Evolutionary conservation across 2,329 filamentous ascomycete species (phyloP).

Genomic region (Colletotrichum tropicicola): DNA sequence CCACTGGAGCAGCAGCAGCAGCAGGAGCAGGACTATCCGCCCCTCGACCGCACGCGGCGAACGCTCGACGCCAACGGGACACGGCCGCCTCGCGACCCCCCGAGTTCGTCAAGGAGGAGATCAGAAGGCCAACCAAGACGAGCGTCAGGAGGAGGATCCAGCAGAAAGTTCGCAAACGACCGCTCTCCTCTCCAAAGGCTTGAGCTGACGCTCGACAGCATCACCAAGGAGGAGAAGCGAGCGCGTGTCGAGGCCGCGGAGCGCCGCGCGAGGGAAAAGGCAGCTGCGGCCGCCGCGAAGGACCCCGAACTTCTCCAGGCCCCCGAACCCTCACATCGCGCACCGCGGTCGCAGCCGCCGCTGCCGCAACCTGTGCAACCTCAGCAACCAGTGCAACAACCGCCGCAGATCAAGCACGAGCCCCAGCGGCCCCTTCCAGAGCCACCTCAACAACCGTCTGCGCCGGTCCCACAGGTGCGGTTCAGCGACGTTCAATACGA

Average conservation of each 20-base stretch:
- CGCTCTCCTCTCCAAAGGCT: slow-evolving; percentile 93
- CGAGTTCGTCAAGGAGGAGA: slow-evolving; percentile 14
- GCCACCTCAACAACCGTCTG: neutral
- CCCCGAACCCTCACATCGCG: slow-evolving; percentile 33
- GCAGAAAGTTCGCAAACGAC: slow-evolving; percentile 77
- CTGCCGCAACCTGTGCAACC: too few species aligned
- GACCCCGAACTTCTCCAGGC: slow-evolving; percentile 33
- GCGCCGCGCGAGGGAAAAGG: slow-evolving; percentile 71
- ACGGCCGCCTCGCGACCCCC: neutral
- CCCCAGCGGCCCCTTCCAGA: slow-evolving; percentile 32
- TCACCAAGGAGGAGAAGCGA: slow-evolving; percentile 95
- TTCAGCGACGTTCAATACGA: slow-evolving; percentile 11
- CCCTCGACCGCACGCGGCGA: slow-evolving; percentile 39
- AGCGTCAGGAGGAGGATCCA: slow-evolving; percentile 50
- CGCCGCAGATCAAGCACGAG: slow-evolving; percentile 34
- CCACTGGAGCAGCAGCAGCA: slow-evolving; percentile 38
- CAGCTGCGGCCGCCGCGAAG: slow-evolving; percentile 44
- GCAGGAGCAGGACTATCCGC: slow-evolving; percentile 32
- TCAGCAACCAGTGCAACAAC: slow-evolving; percentile 33
- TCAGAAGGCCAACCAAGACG: slow-evolving; percentile 43
- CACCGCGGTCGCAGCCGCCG: slow-evolving; percentile 31
- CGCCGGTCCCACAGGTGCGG: slow-evolving; percentile 20
- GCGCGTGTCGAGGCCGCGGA: slow-evolving; percentile 87
- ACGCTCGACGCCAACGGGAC: slow-evolving; percentile 38
- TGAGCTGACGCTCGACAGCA: slow-evolving; percentile 88